Percentiles rank a stretch among this genome's conserved stretches.
Evolutionary conservation across 805 yeast genomes (phyloP).

Genomic region (Suhomyces sp.): DNA sequence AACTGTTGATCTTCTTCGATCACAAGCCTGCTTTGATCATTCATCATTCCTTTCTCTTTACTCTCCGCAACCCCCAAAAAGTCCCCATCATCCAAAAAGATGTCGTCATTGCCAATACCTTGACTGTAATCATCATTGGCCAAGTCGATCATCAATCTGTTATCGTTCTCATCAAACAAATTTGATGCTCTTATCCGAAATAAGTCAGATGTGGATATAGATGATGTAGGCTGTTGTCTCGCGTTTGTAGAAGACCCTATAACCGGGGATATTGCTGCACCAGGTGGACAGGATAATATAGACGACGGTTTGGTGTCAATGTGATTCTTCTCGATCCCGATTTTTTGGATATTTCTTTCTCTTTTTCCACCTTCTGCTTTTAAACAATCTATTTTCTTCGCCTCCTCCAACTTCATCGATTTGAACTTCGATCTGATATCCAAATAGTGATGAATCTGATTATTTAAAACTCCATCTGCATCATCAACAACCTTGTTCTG

Average conservation of each 20-base stretch:
- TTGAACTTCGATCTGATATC: constrained; percentile 18
- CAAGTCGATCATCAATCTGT: constrained; percentile 5
- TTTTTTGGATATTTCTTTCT: constrained; percentile 3
- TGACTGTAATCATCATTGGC: constrained; percentile 7
- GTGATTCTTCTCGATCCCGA: constrained; percentile 5
- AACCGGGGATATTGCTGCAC: not conserved
- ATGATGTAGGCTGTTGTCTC: too few species aligned
- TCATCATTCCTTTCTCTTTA: constrained; percentile 1
- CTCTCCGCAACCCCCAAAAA: constrained; percentile 4
- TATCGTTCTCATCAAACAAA: constrained; percentile 2
- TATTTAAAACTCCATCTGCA: constrained; percentile 11
- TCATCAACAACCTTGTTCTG: constrained; percentile 15
- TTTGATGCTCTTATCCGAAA: not conserved
- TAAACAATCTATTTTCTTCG: constrained; percentile 8
- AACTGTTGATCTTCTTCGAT: constrained; percentile 10
- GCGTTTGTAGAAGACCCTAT: not conserved
- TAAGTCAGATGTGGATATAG: constrained; percentile 1
- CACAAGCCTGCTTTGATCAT: constrained; percentile 7
- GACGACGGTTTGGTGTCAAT: constrained; percentile 7
- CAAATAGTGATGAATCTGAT: constrained; percentile 21
- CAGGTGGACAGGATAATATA: constrained; percentile 5
- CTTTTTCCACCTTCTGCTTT: constrained; percentile 6
- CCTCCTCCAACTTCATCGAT: constrained; percentile 12
- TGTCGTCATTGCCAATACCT: constrained; percentile 4
- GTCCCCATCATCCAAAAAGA: constrained; percentile 8